Evolutionary conservation across 331 rosid genomes (phyloP).

Genomic region (Quercus lobata): DNA sequence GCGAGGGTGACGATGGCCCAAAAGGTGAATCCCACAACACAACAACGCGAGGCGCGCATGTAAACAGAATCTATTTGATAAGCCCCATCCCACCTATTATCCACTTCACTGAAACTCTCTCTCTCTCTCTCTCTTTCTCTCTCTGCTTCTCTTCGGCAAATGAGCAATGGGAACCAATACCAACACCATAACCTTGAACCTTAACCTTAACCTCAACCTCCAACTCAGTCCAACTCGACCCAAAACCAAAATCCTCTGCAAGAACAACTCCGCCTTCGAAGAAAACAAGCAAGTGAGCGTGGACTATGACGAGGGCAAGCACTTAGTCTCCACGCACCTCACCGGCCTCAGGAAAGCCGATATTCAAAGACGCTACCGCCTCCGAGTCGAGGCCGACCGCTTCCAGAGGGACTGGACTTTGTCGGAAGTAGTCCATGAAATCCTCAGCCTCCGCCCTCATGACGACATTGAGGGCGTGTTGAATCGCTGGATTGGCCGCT

Average conservation of each 20-base stretch:
- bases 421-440: slow-evolving; percentile 60
- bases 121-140: neutral
- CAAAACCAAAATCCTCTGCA: slow-evolving; percentile 19
- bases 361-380: slow-evolving; percentile 54
- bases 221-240: slow-evolving; percentile 1
- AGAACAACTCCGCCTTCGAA: slow-evolving; percentile 42
- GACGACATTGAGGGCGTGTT: slow-evolving; percentile 70
- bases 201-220: neutral
- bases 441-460: slow-evolving; percentile 38
- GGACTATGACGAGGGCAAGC: slow-evolving; percentile 78
- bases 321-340: slow-evolving; percentile 41
- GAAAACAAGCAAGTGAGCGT: slow-evolving; percentile 70
- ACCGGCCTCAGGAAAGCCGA: slow-evolving; percentile 59
- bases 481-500: slow-evolving; percentile 86
- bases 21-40: no score
- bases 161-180: slow-evolving; percentile 21
- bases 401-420: slow-evolving; percentile 89
- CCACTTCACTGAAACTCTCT: neutral
- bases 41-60: no score
- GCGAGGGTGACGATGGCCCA: no score
- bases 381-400: slow-evolving; percentile 61
- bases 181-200: slow-evolving; percentile 19
- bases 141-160: neutral
- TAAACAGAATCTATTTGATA: no score
- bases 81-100: neutral